Evolutionary conservation across 129 eudicot genomes (phyloP), one percentile per base, ranked within the genome.

Genomic region (Ambrosia artemisiifolia): DNA sequence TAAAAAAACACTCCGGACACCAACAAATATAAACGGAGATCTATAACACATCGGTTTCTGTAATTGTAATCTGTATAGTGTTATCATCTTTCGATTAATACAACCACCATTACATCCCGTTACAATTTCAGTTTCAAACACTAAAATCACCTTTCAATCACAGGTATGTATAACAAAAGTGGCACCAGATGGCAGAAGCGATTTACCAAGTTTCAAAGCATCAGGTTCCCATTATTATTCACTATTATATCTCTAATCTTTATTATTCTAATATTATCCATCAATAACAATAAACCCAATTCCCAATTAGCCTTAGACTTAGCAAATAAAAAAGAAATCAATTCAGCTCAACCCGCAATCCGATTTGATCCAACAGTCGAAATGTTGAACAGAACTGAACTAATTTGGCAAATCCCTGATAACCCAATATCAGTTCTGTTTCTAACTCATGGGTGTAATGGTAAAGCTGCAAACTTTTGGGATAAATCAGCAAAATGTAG

Each of bases 391-490:
- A 80, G 79, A 2, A 89, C 88, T 35, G 86, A 84, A 47, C 57
- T 89, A 54, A 85, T 93, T 47, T 89, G 92, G 95, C 95, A 89
- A 80, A 87, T 87, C 47, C 98, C 98, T 9, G 55, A 79, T 32
- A 82, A 86, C 6, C 92, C 98, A 0, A 89, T 79, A 74, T 87
- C 92, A 19, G 75, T 89, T 74, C 84, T 93, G 40, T 93, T 93
- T 81, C 62, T 93, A 55, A 96, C 96, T 71, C 98, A 93, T 76
- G 98, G 96, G 66, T 93, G 98, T 81, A 70, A 73, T 49, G 92
- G 96, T 9, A 81, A 73, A 36, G 95, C 98, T 33, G 85, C 71
- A 13, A 89, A 93, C 51, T 93, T 93, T 70, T 93, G 96, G 96
- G 96, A 93, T 67, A 87, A 66, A 57, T 82, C 88, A 7, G 62